phyloP scores from a whole-genome alignment of 495 filamentous ascomycete species.

The Usnea hakonensis region DNA sequence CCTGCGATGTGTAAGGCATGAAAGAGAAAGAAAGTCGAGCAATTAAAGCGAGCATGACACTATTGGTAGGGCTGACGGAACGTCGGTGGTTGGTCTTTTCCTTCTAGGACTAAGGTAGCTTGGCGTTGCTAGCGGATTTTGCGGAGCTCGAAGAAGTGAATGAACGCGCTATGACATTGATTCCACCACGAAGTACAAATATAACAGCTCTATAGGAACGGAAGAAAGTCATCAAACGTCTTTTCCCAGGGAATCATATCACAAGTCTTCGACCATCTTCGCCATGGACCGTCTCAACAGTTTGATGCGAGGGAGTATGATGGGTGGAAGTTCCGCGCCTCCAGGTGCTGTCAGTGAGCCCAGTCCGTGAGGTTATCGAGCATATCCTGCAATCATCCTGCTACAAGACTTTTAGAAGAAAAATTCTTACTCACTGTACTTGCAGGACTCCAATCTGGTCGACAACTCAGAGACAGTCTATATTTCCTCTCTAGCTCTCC shows the following conservation, averaged over 20 bases:
- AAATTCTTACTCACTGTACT: not conserved
- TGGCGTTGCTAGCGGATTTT: not conserved
- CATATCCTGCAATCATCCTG: not conserved
- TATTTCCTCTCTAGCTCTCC: slow-evolving; percentile 90
- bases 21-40: not conserved
- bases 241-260: not conserved
- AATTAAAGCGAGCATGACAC: not conserved
- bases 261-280: not conserved
- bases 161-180: not conserved
- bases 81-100: not conserved
- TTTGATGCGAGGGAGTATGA: slow-evolving; percentile 72
- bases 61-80: slow-evolving; percentile 1
- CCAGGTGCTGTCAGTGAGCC: slow-evolving; percentile 65
- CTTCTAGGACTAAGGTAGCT: not conserved
- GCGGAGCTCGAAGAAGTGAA: not conserved
- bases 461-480: slow-evolving; percentile 99
- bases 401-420: not conserved
- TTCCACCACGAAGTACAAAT: not conserved
- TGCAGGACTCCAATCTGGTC: slow-evolving; percentile 78
- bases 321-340: slow-evolving; percentile 61
- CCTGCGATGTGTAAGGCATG: not conserved
- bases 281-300: slow-evolving; percentile 79
- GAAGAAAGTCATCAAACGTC: not conserved
- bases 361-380: not conserved
- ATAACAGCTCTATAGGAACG: not conserved